phyloP scores from a whole-genome alignment of 2,329 filamentous ascomycete genomes.

The Microdochium bolleyi region DNA sequence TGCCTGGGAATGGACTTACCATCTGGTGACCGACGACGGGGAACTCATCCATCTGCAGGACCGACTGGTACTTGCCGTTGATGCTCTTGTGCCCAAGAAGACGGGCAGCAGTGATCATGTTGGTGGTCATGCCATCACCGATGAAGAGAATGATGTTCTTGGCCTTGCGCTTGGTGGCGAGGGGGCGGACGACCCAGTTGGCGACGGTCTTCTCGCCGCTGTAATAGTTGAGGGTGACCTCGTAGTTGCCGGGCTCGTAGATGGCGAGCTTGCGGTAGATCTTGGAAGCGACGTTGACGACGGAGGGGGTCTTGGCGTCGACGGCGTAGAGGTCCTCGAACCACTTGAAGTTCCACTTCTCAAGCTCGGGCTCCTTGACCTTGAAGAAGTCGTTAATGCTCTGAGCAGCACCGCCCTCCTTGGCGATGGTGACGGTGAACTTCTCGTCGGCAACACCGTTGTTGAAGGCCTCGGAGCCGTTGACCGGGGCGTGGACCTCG shows the following conservation, averaged over 20 bases:
- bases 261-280: constrained; percentile 69
- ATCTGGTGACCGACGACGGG: constrained; percentile 83
- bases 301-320: constrained; percentile 58
- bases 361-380: constrained; percentile 61
- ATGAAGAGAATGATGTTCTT: constrained; percentile 87
- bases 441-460: constrained; percentile 60
- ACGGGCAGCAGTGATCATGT: constrained; percentile 74
- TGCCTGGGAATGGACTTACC: constrained; percentile 25
- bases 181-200: constrained; percentile 67
- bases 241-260: constrained; percentile 73
- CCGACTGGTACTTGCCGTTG: constrained; percentile 76
- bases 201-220: constrained; percentile 63
- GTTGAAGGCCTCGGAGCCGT: constrained; percentile 72
- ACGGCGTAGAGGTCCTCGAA: constrained; percentile 76
- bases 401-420: constrained; percentile 46
- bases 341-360: constrained; percentile 80
- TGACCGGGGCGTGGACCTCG: constrained; percentile 73
- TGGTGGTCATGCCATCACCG: constrained; percentile 62
- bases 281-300: constrained; percentile 76
- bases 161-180: constrained; percentile 62
- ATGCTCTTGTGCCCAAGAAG: constrained; percentile 74
- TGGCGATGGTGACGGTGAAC: constrained; percentile 68
- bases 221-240: constrained; percentile 69
- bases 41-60: constrained; percentile 73
- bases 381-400: constrained; percentile 60